Conservation (phyloP, 306 rosid species). For the Pueraria montana region DNA sequence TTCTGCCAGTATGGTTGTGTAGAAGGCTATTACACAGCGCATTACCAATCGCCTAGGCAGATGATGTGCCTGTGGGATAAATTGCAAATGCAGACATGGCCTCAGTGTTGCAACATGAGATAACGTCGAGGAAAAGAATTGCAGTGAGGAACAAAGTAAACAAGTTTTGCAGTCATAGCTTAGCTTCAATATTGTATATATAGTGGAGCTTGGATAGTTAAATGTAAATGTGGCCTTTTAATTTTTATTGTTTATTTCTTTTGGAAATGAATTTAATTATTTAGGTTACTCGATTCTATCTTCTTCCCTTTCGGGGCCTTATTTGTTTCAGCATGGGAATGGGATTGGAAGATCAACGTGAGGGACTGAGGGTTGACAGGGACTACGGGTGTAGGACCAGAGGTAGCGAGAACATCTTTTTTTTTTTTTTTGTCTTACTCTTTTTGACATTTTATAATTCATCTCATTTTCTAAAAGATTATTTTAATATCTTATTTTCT, state of each 20-base stretch:
- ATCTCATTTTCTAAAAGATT: background rate
- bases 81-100: conserved; percentile 57
- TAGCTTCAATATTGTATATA: conserved; percentile 60
- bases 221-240: conserved; percentile 30
- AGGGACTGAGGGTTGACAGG: background rate
- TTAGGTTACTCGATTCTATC: background rate
- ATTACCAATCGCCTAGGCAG: conserved; percentile 95
- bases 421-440: background rate
- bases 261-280: background rate
- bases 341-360: background rate
- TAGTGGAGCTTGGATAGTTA: conserved; percentile 53
- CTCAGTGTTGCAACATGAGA: conserved; percentile 93
- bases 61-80: conserved; percentile 87
- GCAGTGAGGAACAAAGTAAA: conserved; percentile 43
- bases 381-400: background rate
- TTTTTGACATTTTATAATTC: background rate
- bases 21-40: conserved; percentile 81
- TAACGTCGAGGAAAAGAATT: conserved; percentile 45
- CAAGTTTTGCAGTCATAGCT: conserved; percentile 70
- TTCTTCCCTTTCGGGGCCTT: too few species aligned
- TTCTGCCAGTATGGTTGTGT: conserved; percentile 94
- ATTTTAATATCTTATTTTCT: too few species aligned
- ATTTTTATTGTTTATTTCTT: conserved; percentile 46
- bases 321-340: background rate
- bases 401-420: background rate